Evolutionary conservation across 768 basidiomycete species (phyloP).

Genomic region (Neoboletus brunneissimus): DNA sequence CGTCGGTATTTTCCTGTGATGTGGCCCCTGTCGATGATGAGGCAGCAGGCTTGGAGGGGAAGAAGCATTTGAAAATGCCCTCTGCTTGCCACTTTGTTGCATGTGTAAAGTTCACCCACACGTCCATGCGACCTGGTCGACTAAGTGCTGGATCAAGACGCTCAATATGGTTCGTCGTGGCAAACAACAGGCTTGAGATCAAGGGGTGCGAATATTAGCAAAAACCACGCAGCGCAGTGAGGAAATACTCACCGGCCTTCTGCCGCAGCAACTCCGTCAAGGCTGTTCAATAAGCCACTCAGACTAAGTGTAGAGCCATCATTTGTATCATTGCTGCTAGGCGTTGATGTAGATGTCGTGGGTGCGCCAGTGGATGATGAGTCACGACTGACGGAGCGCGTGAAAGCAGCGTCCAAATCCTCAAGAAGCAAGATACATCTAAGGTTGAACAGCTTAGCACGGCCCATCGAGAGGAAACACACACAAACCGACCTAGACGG

Average conservation of each 20-base stretch:
- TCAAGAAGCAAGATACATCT: slow-evolving; percentile 93
- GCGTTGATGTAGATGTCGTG: slow-evolving; percentile 42
- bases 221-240: slow-evolving; percentile 7
- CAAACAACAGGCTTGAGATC: slow-evolving; percentile 68
- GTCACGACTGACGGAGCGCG: slow-evolving; percentile 82
- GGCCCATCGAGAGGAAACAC: slow-evolving; percentile 7
- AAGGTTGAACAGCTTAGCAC: slow-evolving; percentile 7
- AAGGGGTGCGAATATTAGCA: slow-evolving; percentile 19
- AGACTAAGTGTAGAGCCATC: slow-evolving; percentile 83
- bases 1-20: slow-evolving; percentile 35
- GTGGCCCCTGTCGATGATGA: slow-evolving; percentile 10
- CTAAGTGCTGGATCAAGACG: slow-evolving; percentile 86
- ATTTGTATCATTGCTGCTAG: slow-evolving; percentile 45
- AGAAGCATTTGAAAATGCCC: slow-evolving; percentile 93
- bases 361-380: slow-evolving; percentile 74
- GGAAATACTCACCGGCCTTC: slow-evolving; percentile 68
- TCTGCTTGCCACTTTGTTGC: slow-evolving; percentile 92
- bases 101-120: slow-evolving; percentile 89
- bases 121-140: slow-evolving; percentile 88
- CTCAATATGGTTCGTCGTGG: slow-evolving; percentile 93
- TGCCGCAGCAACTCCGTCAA: slow-evolving; percentile 82
- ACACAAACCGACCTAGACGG: slow-evolving; percentile 60
- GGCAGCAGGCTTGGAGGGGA: slow-evolving; percentile 55
- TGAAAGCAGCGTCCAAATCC: slow-evolving; percentile 91
- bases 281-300: slow-evolving; percentile 81